Base-by-base conservation (phyloP, 495 filamentous ascomycete genomes). In the Talaromyces stipitatus region DNA sequence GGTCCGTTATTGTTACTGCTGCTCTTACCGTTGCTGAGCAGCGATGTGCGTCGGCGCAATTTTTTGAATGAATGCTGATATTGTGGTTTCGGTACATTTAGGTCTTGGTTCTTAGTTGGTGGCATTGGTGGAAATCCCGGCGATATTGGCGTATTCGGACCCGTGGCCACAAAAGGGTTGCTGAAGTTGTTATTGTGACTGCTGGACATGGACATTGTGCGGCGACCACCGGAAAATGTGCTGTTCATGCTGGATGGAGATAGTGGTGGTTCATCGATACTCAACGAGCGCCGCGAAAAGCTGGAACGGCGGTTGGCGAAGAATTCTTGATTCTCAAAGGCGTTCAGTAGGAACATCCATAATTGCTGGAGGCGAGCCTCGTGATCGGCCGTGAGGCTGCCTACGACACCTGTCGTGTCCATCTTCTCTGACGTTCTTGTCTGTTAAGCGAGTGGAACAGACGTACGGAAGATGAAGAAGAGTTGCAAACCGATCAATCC, bases 341-440 rank as follows among this genome's bases (percentile, higher is more conserved):
- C 79, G 30, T 85, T 82, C 55, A 96, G 77, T 12, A 88, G 76
- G 52, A 83, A 78, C 8, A 75, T 71, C 92, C 92, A 97, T 63
- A 96, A 76, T 63, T 88, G 84, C 64, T 85, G 86, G 52, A 97
- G 71, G 66, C 91, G 95, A 55, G 78, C 82, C 60, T 95, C 88
- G 69, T 97, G 84, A 53, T 92, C 89, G 7, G 81, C 64, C 12
- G 88, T 95, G 43, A 97, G 77, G 63, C 86, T 95, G 55, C 89
- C 91, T 41, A 91, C 84, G 60, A 90, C 83, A 32, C 92, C 92
- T 8, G 86, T 82, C 12, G 36, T 51, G 50, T 52, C 56, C 59
- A 51, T 61, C 26, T 29, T 4, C 6, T 26, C 22, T 48, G 12
- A 20, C 45, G 45, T n/a, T 16, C 28, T 47, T 10, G 8, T 24